Percentiles rank a stretch among this genome's conserved stretches.
Conservation (phyloP, 306 rosid species). For the Cajanus cajan region DNA sequence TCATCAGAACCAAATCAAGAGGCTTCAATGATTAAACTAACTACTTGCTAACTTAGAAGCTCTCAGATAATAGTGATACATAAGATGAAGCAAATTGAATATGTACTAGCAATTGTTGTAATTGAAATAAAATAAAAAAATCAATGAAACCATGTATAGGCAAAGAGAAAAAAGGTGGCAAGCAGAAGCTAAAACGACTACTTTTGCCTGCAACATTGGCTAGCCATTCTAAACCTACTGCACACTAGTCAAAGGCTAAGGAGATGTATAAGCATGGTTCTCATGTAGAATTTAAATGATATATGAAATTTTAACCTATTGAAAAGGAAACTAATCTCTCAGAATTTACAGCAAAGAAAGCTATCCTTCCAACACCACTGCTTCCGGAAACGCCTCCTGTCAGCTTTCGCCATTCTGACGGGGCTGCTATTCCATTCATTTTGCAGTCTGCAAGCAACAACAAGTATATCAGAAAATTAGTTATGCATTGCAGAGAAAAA, state of each 20-base stretch:
- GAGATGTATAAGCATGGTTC: conserved; percentile 31
- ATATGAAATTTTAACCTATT: conserved; percentile 41
- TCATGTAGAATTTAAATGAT: conserved; percentile 4
- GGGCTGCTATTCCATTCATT: conserved; percentile 91
- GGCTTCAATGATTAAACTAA: background rate
- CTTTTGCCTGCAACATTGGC: conserved; percentile 33
- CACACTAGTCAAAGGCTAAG: conserved; percentile 39
- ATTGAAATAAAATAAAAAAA: conserved; percentile 6
- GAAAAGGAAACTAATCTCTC: conserved; percentile 27
- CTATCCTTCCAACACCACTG: conserved; percentile 60
- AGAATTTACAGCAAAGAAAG: conserved; percentile 92
- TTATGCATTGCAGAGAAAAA: background rate
- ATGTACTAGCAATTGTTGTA: conserved; percentile 6
- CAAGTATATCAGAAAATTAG: conserved; percentile 16
- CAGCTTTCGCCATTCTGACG: conserved; percentile 80
- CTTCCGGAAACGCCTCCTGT: conserved; percentile 49
- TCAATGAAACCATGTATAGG: conserved; percentile 27
- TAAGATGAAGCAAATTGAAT: conserved; percentile 12
- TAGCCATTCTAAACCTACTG: conserved; percentile 41
- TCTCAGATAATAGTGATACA: background rate
- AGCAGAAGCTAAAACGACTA: conserved; percentile 1
- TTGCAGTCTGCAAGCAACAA: conserved; percentile 67
- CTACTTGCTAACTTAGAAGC: background rate
- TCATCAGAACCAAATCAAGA: background rate
- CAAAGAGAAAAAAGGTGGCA: background rate